Base-by-base conservation (phyloP, 495 filamentous ascomycete genomes). In the Lentithecium fluviatile region DNA sequence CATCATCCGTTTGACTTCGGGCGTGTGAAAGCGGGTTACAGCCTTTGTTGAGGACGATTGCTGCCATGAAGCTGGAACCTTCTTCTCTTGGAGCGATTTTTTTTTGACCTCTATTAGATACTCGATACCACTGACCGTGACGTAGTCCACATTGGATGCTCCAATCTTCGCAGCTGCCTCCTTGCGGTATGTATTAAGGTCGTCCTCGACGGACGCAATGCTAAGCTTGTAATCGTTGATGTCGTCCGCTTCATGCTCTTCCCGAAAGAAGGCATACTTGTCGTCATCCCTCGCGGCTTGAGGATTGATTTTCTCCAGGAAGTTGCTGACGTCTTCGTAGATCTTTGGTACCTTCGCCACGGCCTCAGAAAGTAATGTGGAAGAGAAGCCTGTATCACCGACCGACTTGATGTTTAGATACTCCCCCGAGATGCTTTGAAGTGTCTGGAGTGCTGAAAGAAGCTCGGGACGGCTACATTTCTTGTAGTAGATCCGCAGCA, bases 1-100 rank as follows among this genome's bases (percentile, higher is more conserved):
- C 25, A 95, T 82, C 49, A 96, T 78, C 46, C 82, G 80, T 29
- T 91, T 80, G 20, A 97, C 91, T 60, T 92, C 85, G 7, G 95
- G 95, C 0, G 95, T 93, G 76, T 99, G 95, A 75, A 96, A 99
- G 51, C 94, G 85, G 2, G 89, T 92, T 10, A 94, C 75, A 60
- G 88, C 91, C 74, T 97, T 97, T 4, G 95, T 99, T 54, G 91
- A 93, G 60, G 84, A 92, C 64, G 96, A 88, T 74, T 97, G 97
- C 37, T 81, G 78, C 94, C 94, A 99, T 3, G 87, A 92, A 45
- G 94, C 93, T 7, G 94, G 94, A 10, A 99, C 88, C 40, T 86
- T 81, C 68, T 89, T 92, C 49, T 96, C 76, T 45, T 88, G 80
- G 7, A 36, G 36, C 17, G 54, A 52, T n/a, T 54, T 81, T 70